Evolutionary conservation across 495 filamentous ascomycete species (phyloP).

Genomic region (Penicillium atrosanguineum): DNA sequence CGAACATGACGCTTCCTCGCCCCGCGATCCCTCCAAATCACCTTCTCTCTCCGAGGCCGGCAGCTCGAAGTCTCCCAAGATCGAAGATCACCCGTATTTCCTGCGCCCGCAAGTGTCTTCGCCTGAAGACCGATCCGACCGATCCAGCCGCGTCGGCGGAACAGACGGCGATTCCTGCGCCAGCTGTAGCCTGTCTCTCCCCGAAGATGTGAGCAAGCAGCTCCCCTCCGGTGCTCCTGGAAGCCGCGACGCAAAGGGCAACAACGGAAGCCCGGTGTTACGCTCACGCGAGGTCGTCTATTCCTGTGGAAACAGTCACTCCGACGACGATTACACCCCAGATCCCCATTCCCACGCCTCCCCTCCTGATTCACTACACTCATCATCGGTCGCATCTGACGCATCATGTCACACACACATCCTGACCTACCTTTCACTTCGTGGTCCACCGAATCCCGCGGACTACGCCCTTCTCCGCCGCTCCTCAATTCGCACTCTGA

Average conservation of each 20-base stretch:
- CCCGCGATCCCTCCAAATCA: slow-evolving; percentile 23
- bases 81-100: slow-evolving; percentile 48
- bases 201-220: slow-evolving; percentile 52
- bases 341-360: slow-evolving; percentile 39
- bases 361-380: slow-evolving; percentile 44
- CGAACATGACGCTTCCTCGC: slow-evolving; percentile 33
- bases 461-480: slow-evolving; percentile 84
- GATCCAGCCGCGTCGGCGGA: slow-evolving; percentile 30
- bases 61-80: slow-evolving; percentile 29
- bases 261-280: slow-evolving; percentile 56
- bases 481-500: slow-evolving; percentile 82
- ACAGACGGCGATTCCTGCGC: slow-evolving; percentile 52
- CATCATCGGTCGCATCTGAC: slow-evolving; percentile 45
- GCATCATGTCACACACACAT: slow-evolving; percentile 69
- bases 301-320: slow-evolving; percentile 42
- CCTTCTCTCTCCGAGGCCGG: slow-evolving; percentile 3
- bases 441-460: slow-evolving; percentile 68
- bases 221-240: slow-evolving; percentile 53
- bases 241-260: slow-evolving; percentile 47
- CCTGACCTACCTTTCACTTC: slow-evolving; percentile 81
- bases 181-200: slow-evolving; percentile 57
- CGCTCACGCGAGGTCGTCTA: slow-evolving; percentile 51
- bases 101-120: slow-evolving; percentile 33
- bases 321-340: slow-evolving; percentile 39
- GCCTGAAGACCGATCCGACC: slow-evolving; percentile 30